Percentiles rank a stretch among this genome's conserved stretches.
phyloP scores from a whole-genome alignment of 2,329 filamentous ascomycete genomes.

The Sclerotinia spermophila region DNA sequence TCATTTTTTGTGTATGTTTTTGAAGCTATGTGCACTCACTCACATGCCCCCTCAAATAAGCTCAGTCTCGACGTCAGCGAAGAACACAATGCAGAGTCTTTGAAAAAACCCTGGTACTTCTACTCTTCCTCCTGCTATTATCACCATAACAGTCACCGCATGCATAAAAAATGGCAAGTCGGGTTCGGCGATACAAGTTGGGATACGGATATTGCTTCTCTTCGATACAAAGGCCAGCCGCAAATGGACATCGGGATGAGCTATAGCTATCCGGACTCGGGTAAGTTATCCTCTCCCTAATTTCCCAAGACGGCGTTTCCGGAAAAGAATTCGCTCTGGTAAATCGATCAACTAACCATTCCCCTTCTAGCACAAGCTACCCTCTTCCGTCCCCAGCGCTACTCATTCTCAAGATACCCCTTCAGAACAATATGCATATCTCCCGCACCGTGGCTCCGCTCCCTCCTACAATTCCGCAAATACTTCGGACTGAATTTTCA shows the following conservation, averaged over 20 bases:
- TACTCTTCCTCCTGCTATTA: constrained; percentile 29
- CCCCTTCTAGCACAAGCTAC: neutral
- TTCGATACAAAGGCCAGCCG: constrained; percentile 16
- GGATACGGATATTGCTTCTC: constrained; percentile 24
- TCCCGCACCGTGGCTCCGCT: neutral
- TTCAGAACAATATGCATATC: neutral
- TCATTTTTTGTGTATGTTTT: neutral
- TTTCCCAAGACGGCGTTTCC: too few relatives aligned
- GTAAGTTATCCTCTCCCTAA: neutral
- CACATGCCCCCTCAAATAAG: neutral
- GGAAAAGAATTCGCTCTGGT: too few relatives aligned
- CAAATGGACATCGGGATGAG: constrained; percentile 13
- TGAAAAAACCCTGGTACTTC: constrained; percentile 24
- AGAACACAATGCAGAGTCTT: neutral
- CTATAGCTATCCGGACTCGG: neutral
- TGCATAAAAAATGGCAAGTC: constrained; percentile 26
- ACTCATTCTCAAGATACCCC: neutral
- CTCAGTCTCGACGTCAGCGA: neutral
- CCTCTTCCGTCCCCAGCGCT: neutral
- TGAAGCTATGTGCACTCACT: neutral
- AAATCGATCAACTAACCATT: neutral
- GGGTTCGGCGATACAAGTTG: constrained; percentile 23
- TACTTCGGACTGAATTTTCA: constrained; percentile 12
- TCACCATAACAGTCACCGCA: constrained; percentile 18
- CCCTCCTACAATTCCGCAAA: constrained; percentile 11